Percentiles rank a stretch among this genome's conserved stretches.
Conservation (phyloP, 371 early-diverging fungal species). For the Circinella minor region DNA sequence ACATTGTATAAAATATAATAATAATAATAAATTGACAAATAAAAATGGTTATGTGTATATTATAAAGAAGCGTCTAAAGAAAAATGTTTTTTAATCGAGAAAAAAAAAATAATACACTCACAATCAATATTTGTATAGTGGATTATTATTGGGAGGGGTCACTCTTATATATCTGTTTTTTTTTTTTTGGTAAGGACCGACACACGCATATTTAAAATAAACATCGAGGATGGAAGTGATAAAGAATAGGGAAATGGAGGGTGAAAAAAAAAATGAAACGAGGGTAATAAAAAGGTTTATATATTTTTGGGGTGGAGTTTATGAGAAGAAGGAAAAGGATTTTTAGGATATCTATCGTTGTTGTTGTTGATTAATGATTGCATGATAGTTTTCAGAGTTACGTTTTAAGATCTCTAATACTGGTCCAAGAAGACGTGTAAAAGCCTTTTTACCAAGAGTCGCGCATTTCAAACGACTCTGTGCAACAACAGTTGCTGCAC, state of each 20-base stretch:
- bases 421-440: constrained; percentile 91
- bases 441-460: constrained; percentile 88
- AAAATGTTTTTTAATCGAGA: constrained; percentile 1
- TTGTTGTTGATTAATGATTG: constrained; percentile 33
- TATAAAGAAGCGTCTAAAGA: background rate
- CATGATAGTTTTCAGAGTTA: constrained; percentile 78
- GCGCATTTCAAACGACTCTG: constrained; percentile 89
- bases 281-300: background rate
- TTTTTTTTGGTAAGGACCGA: too few relatives aligned
- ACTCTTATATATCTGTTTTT: too few relatives aligned
- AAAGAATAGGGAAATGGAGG: too few relatives aligned
- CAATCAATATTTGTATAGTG: too few relatives aligned
- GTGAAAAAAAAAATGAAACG: background rate
- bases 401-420: constrained; percentile 88
- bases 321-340: background rate
- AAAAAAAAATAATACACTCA: background rate
- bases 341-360: constrained; percentile 5
- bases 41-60: background rate
- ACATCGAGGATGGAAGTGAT: too few relatives aligned
- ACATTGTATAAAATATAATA: background rate
- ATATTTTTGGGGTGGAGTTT: too few relatives aligned
- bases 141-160: too few relatives aligned
- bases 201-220: too few relatives aligned
- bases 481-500: constrained; percentile 87
- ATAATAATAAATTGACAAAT: too few relatives aligned